These are phyloP conservation scores for Penicillium flavigenum DNA, from an alignment of 495 filamentous ascomycete genomes.

Conservation along the genomic window DNA sequence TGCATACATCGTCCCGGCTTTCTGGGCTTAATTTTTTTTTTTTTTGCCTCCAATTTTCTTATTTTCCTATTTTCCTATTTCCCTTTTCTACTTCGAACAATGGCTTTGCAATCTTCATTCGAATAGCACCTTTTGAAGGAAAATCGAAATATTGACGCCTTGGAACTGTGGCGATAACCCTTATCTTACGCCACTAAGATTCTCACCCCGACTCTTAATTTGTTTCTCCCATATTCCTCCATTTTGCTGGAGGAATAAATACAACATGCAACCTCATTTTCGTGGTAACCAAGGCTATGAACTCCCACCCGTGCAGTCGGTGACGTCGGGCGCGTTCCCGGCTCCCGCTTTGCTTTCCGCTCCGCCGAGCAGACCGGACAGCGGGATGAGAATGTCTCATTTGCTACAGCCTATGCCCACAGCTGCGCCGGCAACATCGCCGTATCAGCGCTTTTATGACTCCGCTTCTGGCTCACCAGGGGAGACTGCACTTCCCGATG, in stretches of 20 bases:
- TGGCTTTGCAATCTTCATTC: constrained; percentile 7
- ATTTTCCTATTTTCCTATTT: neutral
- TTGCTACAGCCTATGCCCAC: constrained; percentile 42
- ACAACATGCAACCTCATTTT: constrained; percentile 27
- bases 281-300: constrained; percentile 34
- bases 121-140: neutral
- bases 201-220: neutral
- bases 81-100: neutral
- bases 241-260: constrained; percentile 7
- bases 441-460: constrained; percentile 45
- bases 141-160: neutral
- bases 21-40: constrained; percentile 1
- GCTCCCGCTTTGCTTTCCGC: constrained; percentile 41
- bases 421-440: constrained; percentile 32
- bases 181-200: neutral
- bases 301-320: constrained; percentile 42
- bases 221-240: constrained; percentile 17
- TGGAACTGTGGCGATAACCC: neutral
- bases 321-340: constrained; percentile 40
- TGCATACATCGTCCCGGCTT: constrained; percentile 13
- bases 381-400: constrained; percentile 48
- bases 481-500: constrained; percentile 40
- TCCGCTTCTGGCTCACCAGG: constrained; percentile 46
- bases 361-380: constrained; percentile 46
- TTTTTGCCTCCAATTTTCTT: neutral